phyloP scores from a whole-genome alignment of 352 stramenopile genomes.

The Aphanomyces astaci region DNA sequence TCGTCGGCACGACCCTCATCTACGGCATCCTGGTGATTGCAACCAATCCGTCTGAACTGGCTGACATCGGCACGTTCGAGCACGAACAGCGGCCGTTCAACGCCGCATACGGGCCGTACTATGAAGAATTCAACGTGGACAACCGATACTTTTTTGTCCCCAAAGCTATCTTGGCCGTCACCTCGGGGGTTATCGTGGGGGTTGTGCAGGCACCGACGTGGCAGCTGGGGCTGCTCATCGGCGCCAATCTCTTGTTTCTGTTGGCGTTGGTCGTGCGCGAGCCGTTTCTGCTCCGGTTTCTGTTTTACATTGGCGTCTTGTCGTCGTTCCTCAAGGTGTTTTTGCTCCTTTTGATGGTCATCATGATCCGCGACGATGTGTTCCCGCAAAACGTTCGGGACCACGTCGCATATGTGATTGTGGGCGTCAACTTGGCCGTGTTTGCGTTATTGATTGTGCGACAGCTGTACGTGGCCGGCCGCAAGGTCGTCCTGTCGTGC shows the following conservation, averaged over 20 bases:
- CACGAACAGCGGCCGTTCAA: constrained; percentile 73
- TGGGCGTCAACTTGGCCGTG: constrained; percentile 38
- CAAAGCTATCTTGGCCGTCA: constrained; percentile 57
- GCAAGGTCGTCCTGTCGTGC: constrained; percentile 35
- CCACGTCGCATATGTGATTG: constrained; percentile 80
- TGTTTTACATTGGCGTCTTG: constrained; percentile 74
- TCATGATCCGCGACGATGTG: constrained; percentile 67
- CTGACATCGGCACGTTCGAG: constrained; percentile 63
- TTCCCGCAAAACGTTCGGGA: constrained; percentile 74
- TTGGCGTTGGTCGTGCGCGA: constrained; percentile 57
- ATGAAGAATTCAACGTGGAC: constrained; percentile 85
- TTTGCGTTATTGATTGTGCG: constrained; percentile 74
- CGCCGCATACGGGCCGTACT: constrained; percentile 78
- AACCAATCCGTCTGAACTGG: constrained; percentile 55
- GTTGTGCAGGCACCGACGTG: constrained; percentile 53
- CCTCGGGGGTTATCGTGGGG: constrained; percentile 64
- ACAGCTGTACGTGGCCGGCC: constrained; percentile 67
- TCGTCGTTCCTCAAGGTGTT: constrained; percentile 79
- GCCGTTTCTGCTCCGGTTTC: constrained; percentile 67
- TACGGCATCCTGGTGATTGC: constrained; percentile 62
- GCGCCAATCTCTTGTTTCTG: constrained; percentile 60
- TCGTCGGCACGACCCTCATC: constrained; percentile 47
- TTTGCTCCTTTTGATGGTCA: constrained; percentile 70
- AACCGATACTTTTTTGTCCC: constrained; percentile 85
- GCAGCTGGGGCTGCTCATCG: constrained; percentile 69